Evolutionary conservation across 1,284 basidiomycete genomes (phyloP), one percentile per base, ranked within the genome.

Genomic region (Agroathelia rolfsii): DNA sequence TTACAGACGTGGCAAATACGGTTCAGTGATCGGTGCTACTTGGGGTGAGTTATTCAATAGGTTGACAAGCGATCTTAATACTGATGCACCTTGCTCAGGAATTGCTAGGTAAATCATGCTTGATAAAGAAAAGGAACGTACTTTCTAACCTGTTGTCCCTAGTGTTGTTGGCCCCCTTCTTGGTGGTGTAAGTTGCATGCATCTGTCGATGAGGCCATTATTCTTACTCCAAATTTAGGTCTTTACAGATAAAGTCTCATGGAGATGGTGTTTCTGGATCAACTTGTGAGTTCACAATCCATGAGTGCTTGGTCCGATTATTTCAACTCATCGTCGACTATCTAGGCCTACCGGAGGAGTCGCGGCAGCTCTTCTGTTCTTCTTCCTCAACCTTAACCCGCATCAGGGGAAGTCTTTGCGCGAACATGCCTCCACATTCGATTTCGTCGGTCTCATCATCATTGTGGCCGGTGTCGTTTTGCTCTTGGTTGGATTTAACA

Each of bases 331-430:
- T 18, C 30, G n/a, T 38, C 22, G 28, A 16, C 31, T 15, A 28
- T 33, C 35, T 37, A 82, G 78, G 22, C 85, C 85, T 1, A 82
- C 81, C 0, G 85, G 82, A 8, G 84, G 75, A 23, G 46, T 85
- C 24, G 86, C 88, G 3, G 72, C 75, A 15, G 56, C 55, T 3
- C 51, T 88, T 20, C 60, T 94, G 6, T 80, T 86, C 49, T 72
- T 84, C 52, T 85, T 80, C 59, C 71, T 95, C 28, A 81, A 90
- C 44, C 65, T 95, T 22, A 88, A 92, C 42, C 80, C 82, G 1
- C 76, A 72, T 41, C 55, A 71, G 37, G 67, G 68, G 6, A 65
- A 67, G 32, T 62, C 75, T 0, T 51, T 82, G 32, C 58, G 56
- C 9, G 55, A 83, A 41, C 75, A 86, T 46, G 47, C 72, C 10